Evolutionary conservation across 108 stramenopile species (phyloP).

Genomic region (Cyclotella baltica): DNA sequence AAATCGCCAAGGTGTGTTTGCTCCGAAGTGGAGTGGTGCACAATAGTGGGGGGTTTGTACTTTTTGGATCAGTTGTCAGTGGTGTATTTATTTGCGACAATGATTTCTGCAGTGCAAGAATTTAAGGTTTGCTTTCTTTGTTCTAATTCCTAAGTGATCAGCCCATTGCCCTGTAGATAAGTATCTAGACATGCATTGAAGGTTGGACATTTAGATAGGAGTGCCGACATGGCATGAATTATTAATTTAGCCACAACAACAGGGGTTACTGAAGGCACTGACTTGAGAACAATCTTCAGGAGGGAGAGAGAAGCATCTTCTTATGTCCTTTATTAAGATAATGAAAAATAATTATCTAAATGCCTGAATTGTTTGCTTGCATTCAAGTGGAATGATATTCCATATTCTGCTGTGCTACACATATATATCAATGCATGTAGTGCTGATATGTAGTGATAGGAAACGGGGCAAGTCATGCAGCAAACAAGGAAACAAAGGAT

Average conservation of each 20-base stretch:
- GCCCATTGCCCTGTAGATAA: constrained; percentile 5
- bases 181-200: constrained; percentile 8
- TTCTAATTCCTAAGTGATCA: background rate
- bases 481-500: constrained; percentile 13
- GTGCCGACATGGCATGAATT: constrained; percentile 12
- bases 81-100: constrained; percentile 1
- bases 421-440: constrained; percentile 12
- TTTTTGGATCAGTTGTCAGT: no score
- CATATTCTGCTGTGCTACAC: constrained; percentile 16
- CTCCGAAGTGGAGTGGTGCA: no score
- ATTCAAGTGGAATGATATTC: no score
- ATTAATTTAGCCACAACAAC: constrained; percentile 9
- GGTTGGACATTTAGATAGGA: background rate
- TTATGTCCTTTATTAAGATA: background rate
- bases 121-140: background rate
- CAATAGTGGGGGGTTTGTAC: no score
- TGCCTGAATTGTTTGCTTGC: background rate
- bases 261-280: constrained; percentile 1
- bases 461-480: background rate
- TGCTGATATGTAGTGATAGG: no score
- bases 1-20: no score
- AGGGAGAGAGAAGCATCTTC: background rate
- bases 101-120: no score
- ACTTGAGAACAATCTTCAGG: background rate
- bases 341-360: background rate